Evolutionary conservation across 1,284 basidiomycete genomes (phyloP).

Genomic region (Boletus smithii): DNA sequence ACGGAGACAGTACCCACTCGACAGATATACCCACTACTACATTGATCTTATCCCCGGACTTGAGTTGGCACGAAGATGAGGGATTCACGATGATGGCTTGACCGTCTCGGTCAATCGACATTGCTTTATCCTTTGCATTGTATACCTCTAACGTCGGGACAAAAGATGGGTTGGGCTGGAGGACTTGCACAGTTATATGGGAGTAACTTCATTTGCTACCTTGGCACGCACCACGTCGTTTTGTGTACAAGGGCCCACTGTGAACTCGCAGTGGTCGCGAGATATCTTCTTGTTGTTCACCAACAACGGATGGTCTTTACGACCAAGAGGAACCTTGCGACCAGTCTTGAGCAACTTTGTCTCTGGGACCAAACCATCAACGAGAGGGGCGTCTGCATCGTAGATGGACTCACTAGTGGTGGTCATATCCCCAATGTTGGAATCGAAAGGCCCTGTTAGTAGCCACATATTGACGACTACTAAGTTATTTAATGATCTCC

Average conservation of each 20-base stretch:
- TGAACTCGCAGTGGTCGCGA: slow-evolving; percentile 51
- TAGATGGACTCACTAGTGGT: slow-evolving; percentile 21
- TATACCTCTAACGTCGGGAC: slow-evolving; percentile 43
- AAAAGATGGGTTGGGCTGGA: slow-evolving; percentile 39
- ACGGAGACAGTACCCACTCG: slow-evolving; percentile 37
- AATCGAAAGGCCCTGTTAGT: slow-evolving; percentile 30
- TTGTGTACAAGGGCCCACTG: slow-evolving; percentile 46
- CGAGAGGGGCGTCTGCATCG: not conserved
- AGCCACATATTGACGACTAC: slow-evolving; percentile 24
- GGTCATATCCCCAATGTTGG: slow-evolving; percentile 16
- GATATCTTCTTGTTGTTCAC: slow-evolving; percentile 63
- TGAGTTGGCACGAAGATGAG: slow-evolving; percentile 35
- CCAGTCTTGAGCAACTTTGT: slow-evolving; percentile 60
- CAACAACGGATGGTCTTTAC: slow-evolving; percentile 49
- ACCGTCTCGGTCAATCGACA: slow-evolving; percentile 38
- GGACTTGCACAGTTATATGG: not conserved
- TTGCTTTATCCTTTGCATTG: slow-evolving; percentile 45
- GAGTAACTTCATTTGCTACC: not conserved
- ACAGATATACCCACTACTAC: slow-evolving; percentile 44
- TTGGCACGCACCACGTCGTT: slow-evolving; percentile 50
- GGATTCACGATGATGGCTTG: slow-evolving; percentile 31
- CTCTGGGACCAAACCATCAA: slow-evolving; percentile 37
- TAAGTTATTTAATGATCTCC: not conserved
- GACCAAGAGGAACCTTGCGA: slow-evolving; percentile 49
- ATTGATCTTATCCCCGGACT: slow-evolving; percentile 49